Conservation (phyloP, 139 green algal genomes). For the Ettlia oleoabundans region DNA sequence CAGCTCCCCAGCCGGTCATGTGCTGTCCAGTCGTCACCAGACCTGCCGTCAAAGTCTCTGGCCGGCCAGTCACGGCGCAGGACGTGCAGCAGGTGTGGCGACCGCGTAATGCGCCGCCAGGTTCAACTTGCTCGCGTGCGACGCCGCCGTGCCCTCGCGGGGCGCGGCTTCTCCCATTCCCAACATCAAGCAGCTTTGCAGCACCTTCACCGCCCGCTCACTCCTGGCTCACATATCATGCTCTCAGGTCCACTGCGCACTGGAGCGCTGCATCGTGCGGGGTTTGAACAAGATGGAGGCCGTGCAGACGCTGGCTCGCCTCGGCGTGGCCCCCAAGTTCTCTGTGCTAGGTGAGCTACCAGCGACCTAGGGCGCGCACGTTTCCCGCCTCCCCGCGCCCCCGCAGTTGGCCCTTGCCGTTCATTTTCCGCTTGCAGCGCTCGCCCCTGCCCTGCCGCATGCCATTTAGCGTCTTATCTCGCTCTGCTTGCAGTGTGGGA, state of each 20-base stretch:
- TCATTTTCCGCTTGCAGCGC: background rate
- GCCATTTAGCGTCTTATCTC: background rate
- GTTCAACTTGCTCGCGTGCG: background rate
- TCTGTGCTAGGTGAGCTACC: constrained; percentile 11
- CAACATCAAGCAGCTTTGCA: background rate
- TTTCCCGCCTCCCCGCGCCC: background rate
- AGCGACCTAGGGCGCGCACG: background rate
- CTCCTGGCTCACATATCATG: background rate
- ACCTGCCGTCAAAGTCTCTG: background rate
- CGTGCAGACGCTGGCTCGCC: background rate
- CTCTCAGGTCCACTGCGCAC: constrained; percentile 35
- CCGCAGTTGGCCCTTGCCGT: background rate
- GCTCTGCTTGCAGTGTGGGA: constrained; percentile 38
- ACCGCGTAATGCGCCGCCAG: background rate
- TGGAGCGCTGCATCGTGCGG: constrained; percentile 38
- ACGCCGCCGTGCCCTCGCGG: background rate
- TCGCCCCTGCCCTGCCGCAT: background rate
- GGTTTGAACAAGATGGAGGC: constrained; percentile 22
- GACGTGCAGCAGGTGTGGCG: constrained; percentile 23
- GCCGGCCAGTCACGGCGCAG: background rate
- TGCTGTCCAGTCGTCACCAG: background rate
- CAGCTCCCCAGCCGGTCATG: background rate
- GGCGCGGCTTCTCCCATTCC: background rate
- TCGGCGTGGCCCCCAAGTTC: constrained; percentile 33
- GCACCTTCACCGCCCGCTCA: background rate